Evolutionary conservation across 306 rosid species (phyloP), one percentile per base, ranked within the genome.

Genomic region (Datisca glomerata): DNA sequence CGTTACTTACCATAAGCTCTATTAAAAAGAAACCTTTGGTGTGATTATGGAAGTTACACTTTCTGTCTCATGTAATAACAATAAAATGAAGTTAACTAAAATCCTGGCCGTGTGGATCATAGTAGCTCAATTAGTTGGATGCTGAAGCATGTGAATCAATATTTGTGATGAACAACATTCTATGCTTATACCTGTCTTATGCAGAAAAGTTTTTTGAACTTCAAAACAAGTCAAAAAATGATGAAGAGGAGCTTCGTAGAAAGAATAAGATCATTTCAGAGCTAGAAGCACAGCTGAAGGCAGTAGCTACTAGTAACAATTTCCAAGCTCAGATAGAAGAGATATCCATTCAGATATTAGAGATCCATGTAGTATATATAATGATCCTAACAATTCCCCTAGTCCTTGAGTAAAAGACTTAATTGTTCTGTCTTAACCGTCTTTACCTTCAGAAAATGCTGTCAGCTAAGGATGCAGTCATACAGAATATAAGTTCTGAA

Each of bases 211-310:
- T 80, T 13, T 36, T 53, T 41, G 67, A 64, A 64, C 69, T 67
- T 56, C 76, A 79, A 53, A 67, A 54, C 33, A 67, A 62, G 59
- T 51, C 67, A 65, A 70, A 56, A 54, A 51, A 32, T 56, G 51
- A 41, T 6, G 83, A 72, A 65, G 76, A 65, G 24, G 80, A 68
- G 58, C 42, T 69, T 33, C 61, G 50, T 54, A 64, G 72, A 56
- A 85, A 76, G 67, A 74, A 75, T 53, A 68, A 43, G 49, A 48
- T 64, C 61, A 76, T 85, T 59, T 73, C 66, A 41, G 85, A 80
- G 60, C 84, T 85, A 60, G 77, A 69, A 60, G 91, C 71, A 32
- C 65, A 65, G 45, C 63, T 71, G 21, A 85, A 69, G 28, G 75
- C 54, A 19, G 71, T 48, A 59, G 72, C 64, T 60, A 28, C 49